These are phyloP conservation scores for Cladosporium colombiae DNA, from an alignment of 2,329 filamentous ascomycete species.

Conservation along the genomic window DNA sequence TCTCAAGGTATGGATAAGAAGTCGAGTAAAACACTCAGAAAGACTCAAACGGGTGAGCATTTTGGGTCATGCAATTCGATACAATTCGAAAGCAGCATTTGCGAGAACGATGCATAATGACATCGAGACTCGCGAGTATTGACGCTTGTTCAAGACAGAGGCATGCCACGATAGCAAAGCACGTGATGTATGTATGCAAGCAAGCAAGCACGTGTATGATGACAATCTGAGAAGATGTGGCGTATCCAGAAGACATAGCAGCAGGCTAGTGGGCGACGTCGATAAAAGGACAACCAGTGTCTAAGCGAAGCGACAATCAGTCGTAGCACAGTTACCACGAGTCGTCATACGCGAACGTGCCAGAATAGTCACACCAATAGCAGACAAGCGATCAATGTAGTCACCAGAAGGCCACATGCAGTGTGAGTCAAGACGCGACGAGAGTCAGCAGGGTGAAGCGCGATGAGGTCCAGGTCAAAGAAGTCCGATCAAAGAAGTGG, in stretches of 20 bases:
- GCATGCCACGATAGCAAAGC: neutral
- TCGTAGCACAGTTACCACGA: slow-evolving; percentile 16
- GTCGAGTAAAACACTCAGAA: neutral
- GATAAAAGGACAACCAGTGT: slow-evolving; percentile 1
- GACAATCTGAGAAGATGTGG: neutral
- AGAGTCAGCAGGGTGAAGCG: slow-evolving; percentile 6
- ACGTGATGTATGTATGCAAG: neutral
- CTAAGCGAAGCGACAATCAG: slow-evolving; percentile 8
- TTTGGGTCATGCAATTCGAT: neutral
- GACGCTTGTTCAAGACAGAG: neutral
- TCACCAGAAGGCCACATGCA: slow-evolving; percentile 9
- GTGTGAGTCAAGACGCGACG: slow-evolving; percentile 5
- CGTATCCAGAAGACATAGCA: slow-evolving; percentile 8
- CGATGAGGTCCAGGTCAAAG: slow-evolving; percentile 9
- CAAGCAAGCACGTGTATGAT: neutral
- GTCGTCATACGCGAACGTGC: slow-evolving; percentile 8
- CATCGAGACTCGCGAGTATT: neutral
- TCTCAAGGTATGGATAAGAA: neutral
- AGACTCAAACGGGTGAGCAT: neutral
- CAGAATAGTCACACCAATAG: slow-evolving; percentile 10
- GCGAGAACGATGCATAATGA: neutral
- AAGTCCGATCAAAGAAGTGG: neutral
- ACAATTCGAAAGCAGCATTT: neutral
- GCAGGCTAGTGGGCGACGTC: neutral
- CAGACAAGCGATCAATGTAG: slow-evolving; percentile 2